Percentiles rank a stretch among this genome's conserved stretches.
Conservation (phyloP, 164 flowering plant genomes). For the Pachysandra terminalis region DNA sequence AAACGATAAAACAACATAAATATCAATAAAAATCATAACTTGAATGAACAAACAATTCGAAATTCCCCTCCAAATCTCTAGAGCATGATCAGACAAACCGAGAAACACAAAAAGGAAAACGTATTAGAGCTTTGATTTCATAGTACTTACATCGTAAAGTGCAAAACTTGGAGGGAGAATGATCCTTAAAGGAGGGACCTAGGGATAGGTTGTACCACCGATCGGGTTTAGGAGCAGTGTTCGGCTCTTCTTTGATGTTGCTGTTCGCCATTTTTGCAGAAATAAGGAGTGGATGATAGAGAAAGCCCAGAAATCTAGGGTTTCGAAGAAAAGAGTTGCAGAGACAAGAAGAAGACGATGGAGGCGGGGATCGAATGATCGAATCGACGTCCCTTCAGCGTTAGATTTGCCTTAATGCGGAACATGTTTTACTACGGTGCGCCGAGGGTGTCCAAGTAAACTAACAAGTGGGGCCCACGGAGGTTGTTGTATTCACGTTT, state of each 20-base stretch:
- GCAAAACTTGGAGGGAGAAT: constrained; percentile 70
- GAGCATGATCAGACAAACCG: neutral
- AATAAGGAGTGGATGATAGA: neutral
- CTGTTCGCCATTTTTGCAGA: constrained; percentile 39
- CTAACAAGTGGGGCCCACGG: too few species aligned
- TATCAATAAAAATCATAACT: neutral
- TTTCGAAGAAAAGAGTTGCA: neutral
- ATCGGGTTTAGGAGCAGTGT: constrained; percentile 62
- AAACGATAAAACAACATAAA: neutral
- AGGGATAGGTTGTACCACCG: constrained; percentile 77
- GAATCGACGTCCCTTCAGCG: too few species aligned
- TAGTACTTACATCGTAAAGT: constrained; percentile 69
- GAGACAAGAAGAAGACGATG: too few species aligned
- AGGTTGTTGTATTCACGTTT: too few species aligned
- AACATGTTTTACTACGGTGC: too few species aligned
- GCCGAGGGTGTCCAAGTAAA: too few species aligned
- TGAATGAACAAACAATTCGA: neutral
- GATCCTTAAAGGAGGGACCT: constrained; percentile 73
- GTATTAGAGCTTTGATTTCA: too few species aligned
- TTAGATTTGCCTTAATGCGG: too few species aligned
- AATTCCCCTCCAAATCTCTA: neutral
- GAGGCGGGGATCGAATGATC: too few species aligned
- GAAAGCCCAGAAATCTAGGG: neutral
- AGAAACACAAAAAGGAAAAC: neutral
- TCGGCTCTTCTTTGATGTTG: constrained; percentile 56